Percentiles rank a stretch among this genome's conserved stretches.
phyloP scores from a whole-genome alignment of 495 filamentous ascomycete species.

The Pyronema omphalodes region DNA sequence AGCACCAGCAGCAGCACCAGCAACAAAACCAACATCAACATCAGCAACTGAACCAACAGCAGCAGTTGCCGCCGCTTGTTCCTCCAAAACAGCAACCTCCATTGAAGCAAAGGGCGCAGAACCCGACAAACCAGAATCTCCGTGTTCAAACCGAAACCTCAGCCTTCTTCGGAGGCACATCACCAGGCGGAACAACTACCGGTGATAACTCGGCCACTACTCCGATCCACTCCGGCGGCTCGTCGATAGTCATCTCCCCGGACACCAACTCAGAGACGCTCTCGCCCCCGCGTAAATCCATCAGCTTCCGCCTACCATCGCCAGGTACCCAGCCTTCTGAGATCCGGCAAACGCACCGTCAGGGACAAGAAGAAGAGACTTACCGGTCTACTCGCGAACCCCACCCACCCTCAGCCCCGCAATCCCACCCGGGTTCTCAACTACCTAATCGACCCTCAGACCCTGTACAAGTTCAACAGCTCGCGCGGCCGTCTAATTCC shows the following conservation, averaged over 20 bases:
- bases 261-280: constrained; percentile 7
- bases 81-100: constrained; percentile 2
- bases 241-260: constrained; percentile 8
- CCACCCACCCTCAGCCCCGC: background rate
- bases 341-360: constrained; percentile 4
- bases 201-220: constrained; percentile 11
- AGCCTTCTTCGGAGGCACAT: background rate
- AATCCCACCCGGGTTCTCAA: background rate
- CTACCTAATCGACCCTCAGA: background rate
- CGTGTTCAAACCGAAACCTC: constrained; percentile 1
- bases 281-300: constrained; percentile 10
- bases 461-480: background rate
- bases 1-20: background rate
- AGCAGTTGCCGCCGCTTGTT: constrained; percentile 3
- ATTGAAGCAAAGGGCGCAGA: background rate
- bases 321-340: constrained; percentile 10
- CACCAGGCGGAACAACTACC: background rate
- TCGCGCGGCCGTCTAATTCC: background rate
- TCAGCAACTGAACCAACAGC: constrained; percentile 11
- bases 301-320: constrained; percentile 16
- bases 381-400: constrained; percentile 32
- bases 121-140: constrained; percentile 7
- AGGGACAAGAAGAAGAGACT: constrained; percentile 32
- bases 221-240: constrained; percentile 18
- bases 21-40: constrained; percentile 10